Evolutionary conservation across 2,329 filamentous ascomycete genomes (phyloP), one percentile per base, ranked within the genome.

Genomic region (Fusarium dlaminii): DNA sequence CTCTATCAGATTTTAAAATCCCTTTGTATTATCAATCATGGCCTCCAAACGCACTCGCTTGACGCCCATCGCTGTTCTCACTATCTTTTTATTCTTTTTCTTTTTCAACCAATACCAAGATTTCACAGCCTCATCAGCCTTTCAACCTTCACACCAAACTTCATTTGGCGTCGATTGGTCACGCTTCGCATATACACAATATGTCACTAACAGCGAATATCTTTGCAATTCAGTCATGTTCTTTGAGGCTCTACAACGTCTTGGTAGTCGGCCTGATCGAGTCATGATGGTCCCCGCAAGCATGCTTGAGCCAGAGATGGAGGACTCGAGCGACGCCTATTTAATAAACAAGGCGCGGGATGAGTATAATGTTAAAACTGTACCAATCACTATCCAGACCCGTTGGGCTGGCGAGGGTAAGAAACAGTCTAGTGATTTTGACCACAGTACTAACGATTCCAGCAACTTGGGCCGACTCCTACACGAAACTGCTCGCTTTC

Each of bases 401-500:
- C 77, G 79, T 36, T 39, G 77, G 20, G 77, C 79, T 9, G 74
- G 63, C 17, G 84, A 85, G 54, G 59, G 84, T 84, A 79, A 37
- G 36, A 37, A 20, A 20, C 18, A 37, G 0, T 37, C 3, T 12
- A 3, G 2, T 5, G 12, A 12, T 8, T 18, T 37, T 37, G 36
- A 37, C 10, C 36, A 20, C 36, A 5, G 36, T 12, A 37, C 18
- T 37, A 37, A 37, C 36, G 10, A 20, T 20, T 39, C 12, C 20
- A 39, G 37, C 37, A 0, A 74, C 89, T 5, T 92, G 90, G 90
- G 88, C 90, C 64, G 87, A 89, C 40, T 90, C 88, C 6, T 90
- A 90, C 75, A 91, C 90, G 29, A 94, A 94, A 79, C 86, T 93
- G 39, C 86, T 92, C 27, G 90, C 91, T 5, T 94, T 93, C 78